Evolutionary conservation across 2,329 filamentous ascomycete species (phyloP).

Genomic region (Colletotrichum echinochloae): DNA sequence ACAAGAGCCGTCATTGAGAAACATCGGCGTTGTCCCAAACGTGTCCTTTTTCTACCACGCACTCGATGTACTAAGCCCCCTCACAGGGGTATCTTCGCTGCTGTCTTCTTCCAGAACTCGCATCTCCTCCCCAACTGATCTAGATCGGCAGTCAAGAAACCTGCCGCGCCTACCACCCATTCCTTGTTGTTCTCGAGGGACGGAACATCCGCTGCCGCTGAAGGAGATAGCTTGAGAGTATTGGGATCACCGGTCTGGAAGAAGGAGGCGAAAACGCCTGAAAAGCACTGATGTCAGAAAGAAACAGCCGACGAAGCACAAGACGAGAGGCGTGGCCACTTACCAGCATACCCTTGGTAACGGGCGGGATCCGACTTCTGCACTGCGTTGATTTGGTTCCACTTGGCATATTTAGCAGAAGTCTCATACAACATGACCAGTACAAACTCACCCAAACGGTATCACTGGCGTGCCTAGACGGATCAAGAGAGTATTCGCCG

Average conservation of each 20-base stretch:
- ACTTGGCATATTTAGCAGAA: constrained; percentile 51
- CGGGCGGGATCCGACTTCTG: constrained; percentile 64
- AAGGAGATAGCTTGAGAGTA: constrained; percentile 63
- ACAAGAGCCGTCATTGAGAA: no score
- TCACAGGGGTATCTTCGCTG: constrained; percentile 59
- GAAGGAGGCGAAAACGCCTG: constrained; percentile 71
- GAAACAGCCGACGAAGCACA: not conserved
- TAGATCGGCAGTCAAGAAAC: constrained; percentile 56
- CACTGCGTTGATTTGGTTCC: constrained; percentile 66
- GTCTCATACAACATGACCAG: not conserved
- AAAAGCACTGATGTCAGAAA: constrained; percentile 8
- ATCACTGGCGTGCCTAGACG: constrained; percentile 70
- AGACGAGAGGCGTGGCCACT: constrained; percentile 33
- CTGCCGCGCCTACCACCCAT: constrained; percentile 62
- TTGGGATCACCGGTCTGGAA: constrained; percentile 71
- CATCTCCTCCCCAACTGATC: constrained; percentile 59
- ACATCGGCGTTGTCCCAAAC: not conserved
- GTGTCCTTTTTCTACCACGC: not conserved
- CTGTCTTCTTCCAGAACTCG: constrained; percentile 64
- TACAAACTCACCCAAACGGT: constrained; percentile 61
- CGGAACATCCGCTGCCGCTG: constrained; percentile 58
- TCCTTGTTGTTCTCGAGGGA: constrained; percentile 55
- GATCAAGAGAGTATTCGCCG: constrained; percentile 69
- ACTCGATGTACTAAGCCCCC: constrained; percentile 19
- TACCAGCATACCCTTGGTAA: constrained; percentile 62